Base-by-base conservation (phyloP, 768 basidiomycete genomes). In the Suillus tomentosus region DNA sequence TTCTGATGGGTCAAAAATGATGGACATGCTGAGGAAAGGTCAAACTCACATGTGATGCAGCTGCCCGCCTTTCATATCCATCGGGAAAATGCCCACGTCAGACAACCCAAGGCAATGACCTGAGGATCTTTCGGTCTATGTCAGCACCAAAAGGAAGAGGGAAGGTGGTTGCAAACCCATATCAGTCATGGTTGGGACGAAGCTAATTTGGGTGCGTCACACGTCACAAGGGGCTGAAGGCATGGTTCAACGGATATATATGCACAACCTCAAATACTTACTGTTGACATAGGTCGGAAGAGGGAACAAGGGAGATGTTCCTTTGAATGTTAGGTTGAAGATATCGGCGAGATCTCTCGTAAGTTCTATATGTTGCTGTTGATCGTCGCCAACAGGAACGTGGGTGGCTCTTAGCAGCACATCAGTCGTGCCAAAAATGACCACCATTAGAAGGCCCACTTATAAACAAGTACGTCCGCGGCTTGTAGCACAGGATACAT, bases 361-460 rank as follows among this genome's bases (percentile, higher is more conserved):
- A 0, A 99, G 85, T 70, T 97, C 95, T 48, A 98, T 84, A 71
- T 99, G 96, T 78, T 99, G 96, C 24, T 87, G 86, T 72, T 98
- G 96, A 74, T 99, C 96, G 70, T 98, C 95, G 31, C 96, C 96
- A 5, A 99, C 96, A 0, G 96, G 96, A 1, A 99, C 91, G 73
- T 95, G 92, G 0, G 95, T 96, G 2, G 95, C 86, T 68, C 95
- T 94, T 40, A 66, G 1, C 8, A 9, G 9, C 13, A 15, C 42
- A 22, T 53, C 59, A 64, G 31, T 39, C 19, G 11, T 60, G 57
- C 10, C 7, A 8, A 31, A 40, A 42, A 62, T 15, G 1, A 22
- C 40, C n/a, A n/a, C 48, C 1, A 45, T 22, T 40, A 47, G 31
- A 40, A 64, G 39, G 58, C 85, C 62, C 67, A 92, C 95, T 84